Evolutionary conservation across 345 rosid genomes (phyloP).

Genomic region (Dovyalis caffra): DNA sequence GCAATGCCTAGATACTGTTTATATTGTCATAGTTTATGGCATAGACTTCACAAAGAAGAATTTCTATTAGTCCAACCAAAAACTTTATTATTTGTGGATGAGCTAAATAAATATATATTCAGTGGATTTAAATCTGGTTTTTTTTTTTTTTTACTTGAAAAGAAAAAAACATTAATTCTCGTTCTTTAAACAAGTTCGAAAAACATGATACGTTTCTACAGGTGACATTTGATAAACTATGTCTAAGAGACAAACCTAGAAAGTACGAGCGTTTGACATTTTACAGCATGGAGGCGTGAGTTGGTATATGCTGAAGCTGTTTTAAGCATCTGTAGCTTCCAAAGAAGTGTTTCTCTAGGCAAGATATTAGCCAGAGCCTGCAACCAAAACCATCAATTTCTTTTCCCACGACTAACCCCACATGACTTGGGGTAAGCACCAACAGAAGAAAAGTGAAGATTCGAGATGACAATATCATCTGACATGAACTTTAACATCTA

Average conservation of each 20-base stretch:
- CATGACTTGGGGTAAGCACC: neutral
- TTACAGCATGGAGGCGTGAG: constrained; percentile 67
- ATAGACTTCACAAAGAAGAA: neutral
- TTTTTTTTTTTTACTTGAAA: no score
- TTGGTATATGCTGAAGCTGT: constrained; percentile 60
- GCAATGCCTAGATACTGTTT: neutral
- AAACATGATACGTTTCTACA: neutral
- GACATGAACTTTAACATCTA: no score
- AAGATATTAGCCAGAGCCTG: constrained; percentile 63
- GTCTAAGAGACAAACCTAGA: constrained; percentile 39
- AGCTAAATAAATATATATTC: no score
- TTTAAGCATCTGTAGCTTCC: constrained; percentile 76
- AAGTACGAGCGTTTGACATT: constrained; percentile 63
- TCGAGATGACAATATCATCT: neutral
- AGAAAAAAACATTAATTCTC: no score
- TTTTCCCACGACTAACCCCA: constrained; percentile 10
- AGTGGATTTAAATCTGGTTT: no score
- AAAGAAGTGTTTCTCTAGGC: constrained; percentile 63
- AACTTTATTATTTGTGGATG: no score
- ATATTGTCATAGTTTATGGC: neutral
- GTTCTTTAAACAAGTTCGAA: no score
- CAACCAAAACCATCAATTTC: constrained; percentile 22
- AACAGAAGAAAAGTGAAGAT: neutral
- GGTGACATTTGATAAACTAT: neutral
- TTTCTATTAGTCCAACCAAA: no score